phyloP scores from a whole-genome alignment of 2,329 filamentous ascomycete species.

The Arthrobotrys entomopaga region DNA sequence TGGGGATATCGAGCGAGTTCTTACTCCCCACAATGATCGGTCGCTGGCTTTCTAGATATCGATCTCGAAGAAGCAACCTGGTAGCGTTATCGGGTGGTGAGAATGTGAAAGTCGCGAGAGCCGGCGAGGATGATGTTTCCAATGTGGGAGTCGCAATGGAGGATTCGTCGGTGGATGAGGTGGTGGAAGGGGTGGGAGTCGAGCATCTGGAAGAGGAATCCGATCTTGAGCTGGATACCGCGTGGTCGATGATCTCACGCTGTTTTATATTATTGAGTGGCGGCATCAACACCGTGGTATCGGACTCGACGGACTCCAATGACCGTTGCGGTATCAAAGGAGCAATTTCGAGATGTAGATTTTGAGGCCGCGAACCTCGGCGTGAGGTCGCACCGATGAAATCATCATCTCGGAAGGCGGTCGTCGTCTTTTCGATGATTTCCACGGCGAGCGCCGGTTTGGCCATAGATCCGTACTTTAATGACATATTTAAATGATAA shows the following conservation, averaged over 20 bases:
- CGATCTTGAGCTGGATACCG: constrained; percentile 32
- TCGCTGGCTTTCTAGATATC: constrained; percentile 44
- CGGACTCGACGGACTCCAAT: not conserved
- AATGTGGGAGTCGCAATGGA: constrained; percentile 45
- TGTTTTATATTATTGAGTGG: constrained; percentile 3
- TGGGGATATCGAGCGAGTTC: constrained; percentile 40
- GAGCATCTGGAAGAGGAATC: constrained; percentile 42
- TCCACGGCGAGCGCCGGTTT: not conserved
- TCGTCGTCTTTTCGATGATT: not conserved
- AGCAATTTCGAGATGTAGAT: constrained; percentile 37
- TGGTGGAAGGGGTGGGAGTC: constrained; percentile 41
- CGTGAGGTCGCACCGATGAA: not conserved
- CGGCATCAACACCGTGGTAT: constrained; percentile 1
- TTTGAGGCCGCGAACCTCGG: constrained; percentile 42
- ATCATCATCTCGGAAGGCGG: not conserved
- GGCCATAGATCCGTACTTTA: not conserved
- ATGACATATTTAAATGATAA: constrained; percentile 4
- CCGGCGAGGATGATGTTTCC: constrained; percentile 22
- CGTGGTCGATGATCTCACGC: constrained; percentile 32
- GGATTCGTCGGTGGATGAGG: constrained; percentile 45
- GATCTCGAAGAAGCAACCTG: constrained; percentile 27
- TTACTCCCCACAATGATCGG: constrained; percentile 42
- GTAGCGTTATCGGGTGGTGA: constrained; percentile 33
- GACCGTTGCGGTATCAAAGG: constrained; percentile 9
- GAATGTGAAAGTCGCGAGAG: constrained; percentile 18